Evolutionary conservation across 768 basidiomycete genomes (phyloP), one percentile per base, ranked within the genome.

Genomic region (Hericium erinaceus): DNA sequence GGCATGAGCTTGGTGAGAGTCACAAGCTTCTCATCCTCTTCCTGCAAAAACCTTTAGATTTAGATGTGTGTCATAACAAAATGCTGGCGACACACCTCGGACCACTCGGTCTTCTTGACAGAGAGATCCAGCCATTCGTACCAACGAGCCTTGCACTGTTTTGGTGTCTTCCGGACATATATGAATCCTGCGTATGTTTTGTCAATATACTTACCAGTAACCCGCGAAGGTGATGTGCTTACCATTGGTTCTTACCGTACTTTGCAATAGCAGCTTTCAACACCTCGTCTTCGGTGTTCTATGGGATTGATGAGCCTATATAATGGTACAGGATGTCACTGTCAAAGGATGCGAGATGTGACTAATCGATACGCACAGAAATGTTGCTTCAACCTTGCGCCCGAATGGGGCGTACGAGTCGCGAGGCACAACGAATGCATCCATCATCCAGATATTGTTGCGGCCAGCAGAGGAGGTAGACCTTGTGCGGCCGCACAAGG

Each of bases 91-190:
- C 79, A 49, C 59, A 87, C 94, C 76, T 98, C 98, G 48, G 95
- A 97, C 97, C 97, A 99, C 71, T 98, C 97, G 16, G 95, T 98
- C 78, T 99, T 99, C 74, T 98, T 98, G 73, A 98, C 98, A 53
- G 93, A 95, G 6, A 97, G 97, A 74, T 99, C 97, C 52, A 98
- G 76, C 97, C 97, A 98, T 74, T 98, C 95, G 68, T 95, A 98
- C 95, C 95, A 98, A 41, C 93, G 88, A 1, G 92, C 92, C 72
- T 99, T 99, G 77, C 97, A 99, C 75, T 99, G 97, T 69, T 99
- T 99, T 11, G 97, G 95, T 2, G 97, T 99, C 73, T 99, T 22
- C 22, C 22, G 22, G 22, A 22, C 22, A 22, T 22, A 22, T n/a
- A 22, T 22, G 22, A 26, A 95, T 97, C 95, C 92, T 90, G 50